Base-by-base conservation (phyloP, 1,284 basidiomycete species). In the Ustilago hordei region DNA sequence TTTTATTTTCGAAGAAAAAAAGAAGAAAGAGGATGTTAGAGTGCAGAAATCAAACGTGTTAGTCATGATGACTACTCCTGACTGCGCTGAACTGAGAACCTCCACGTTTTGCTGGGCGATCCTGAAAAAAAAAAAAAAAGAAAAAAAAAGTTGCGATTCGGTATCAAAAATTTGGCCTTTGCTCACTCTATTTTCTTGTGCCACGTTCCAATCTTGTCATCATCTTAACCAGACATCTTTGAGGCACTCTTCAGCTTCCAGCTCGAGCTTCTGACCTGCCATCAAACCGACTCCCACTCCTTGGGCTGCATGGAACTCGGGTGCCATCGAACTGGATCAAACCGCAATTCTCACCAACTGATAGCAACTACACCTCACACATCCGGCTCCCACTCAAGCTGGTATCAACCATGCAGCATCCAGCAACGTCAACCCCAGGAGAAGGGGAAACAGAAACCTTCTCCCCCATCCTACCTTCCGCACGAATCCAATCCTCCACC, bases 371-470 rank as follows among this genome's bases (percentile, higher is more conserved):
- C 43, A 45, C n/a, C 11, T 13, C 6, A 45, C 43, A 5, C 1
- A 28, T 8, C n/a, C 43, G n/a, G 43, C 43, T 45, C 43, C 43
- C 17, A 6, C 15, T 17, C 13, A 6, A 41, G 11, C 39, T 15
- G 15, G 39, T 17, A 41, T 6, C 15, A 41, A 41, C 39, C 45
- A 81, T 81, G 79, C 68, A 77, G 2, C 69, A 79, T 41, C 77
- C 70, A 36, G 77, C 55, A n/a, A 77, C 76, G 15, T 35, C 69
- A n/a, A 62, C 52, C 2, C 68, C 76, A 7, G 79, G 77, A 13
- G 77, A 81, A 54, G 78, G 77, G 35, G 78, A 81, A 48, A 74
- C 79, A 6, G 68, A 74, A 32, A 77, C 75, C 28, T 45, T 74
- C 11, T 23, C 71, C 3, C 70, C 78, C 8, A 35, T 78, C 0